Evolutionary conservation across 345 rosid species (phyloP).

Genomic region (Ailanthus altissimus): DNA sequence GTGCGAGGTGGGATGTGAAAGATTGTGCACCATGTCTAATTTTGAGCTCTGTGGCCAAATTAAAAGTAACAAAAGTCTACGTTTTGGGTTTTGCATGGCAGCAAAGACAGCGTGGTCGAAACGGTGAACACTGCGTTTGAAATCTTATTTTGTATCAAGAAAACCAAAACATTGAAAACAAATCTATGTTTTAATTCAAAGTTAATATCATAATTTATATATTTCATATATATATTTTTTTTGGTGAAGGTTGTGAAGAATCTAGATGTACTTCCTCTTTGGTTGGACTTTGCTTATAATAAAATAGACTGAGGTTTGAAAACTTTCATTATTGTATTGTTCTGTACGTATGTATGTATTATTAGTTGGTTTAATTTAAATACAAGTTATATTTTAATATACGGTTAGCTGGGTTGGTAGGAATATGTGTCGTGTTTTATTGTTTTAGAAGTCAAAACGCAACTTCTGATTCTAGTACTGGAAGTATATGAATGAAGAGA

Average conservation of each 20-base stretch:
- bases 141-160: slow-evolving; percentile 25
- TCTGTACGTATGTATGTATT: slow-evolving; percentile 25
- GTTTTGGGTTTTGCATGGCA: slow-evolving; percentile 30
- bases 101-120: slow-evolving; percentile 75
- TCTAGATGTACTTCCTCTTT: slow-evolving; percentile 24
- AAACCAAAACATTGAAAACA: slow-evolving; percentile 33
- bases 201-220: not conserved
- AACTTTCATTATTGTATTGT: slow-evolving; percentile 25
- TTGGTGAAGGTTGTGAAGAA: not conserved
- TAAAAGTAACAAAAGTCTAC: slow-evolving; percentile 23
- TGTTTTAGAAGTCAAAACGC: slow-evolving; percentile 40
- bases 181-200: slow-evolving; percentile 21
- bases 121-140: slow-evolving; percentile 63
- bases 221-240: not conserved
- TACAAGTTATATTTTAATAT: not conserved
- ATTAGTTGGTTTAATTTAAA: not conserved
- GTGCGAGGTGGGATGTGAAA: slow-evolving; percentile 69
- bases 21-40: slow-evolving; percentile 41
- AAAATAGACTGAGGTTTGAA: slow-evolving; percentile 30
- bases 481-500: not conserved
- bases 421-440: slow-evolving; percentile 45
- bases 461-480: slow-evolving; percentile 22
- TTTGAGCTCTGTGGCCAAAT: slow-evolving; percentile 24
- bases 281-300: slow-evolving; percentile 23
- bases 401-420: slow-evolving; percentile 34